Evolutionary conservation across 2,329 filamentous ascomycete species (phyloP).

Genomic region (Aspergillus alliaceus): DNA sequence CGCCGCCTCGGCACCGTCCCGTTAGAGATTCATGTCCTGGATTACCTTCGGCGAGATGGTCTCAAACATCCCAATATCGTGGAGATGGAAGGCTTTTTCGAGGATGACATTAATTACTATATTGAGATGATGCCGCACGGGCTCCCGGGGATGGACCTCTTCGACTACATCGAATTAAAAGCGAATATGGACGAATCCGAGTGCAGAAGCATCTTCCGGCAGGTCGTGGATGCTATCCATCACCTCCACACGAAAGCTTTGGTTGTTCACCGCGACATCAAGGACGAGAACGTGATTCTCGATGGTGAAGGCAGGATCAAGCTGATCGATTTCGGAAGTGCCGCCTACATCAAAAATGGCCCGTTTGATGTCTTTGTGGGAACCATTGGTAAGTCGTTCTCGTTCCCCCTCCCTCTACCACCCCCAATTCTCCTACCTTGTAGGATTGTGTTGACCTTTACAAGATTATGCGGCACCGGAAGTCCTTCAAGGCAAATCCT

Average conservation of each 20-base stretch:
- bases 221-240: conserved; percentile 85
- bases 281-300: conserved; percentile 95
- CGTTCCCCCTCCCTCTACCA: too few species aligned
- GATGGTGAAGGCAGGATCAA: conserved; percentile 96
- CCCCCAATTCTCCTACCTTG: too few species aligned
- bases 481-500: conserved; percentile 87
- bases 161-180: conserved; percentile 96
- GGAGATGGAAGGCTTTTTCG: conserved; percentile 69
- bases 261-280: conserved; percentile 97
- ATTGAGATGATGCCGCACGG: conserved; percentile 97
- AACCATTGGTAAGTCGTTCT: conserved; percentile 75
- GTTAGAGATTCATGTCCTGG: conserved; percentile 92
- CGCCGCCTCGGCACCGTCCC: conserved; percentile 90
- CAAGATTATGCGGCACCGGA: conserved; percentile 98
- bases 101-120: conserved; percentile 78
- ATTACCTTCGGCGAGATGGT: conserved; percentile 78
- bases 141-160: conserved; percentile 94
- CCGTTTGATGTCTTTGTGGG: conserved; percentile 99
- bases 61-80: conserved; percentile 66
- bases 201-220: conserved; percentile 90
- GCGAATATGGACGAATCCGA: conserved; percentile 96
- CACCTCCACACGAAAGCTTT: conserved; percentile 87
- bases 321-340: conserved; percentile 96
- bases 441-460: not conserved
- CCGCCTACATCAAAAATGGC: conserved; percentile 96